These are phyloP conservation scores for thale cress (Arabidopsis thaliana) DNA, from an alignment of 345 rosid genomes.

Conservation along the genomic window TAIR10.1 NC_003076.8:15270001-15270500, in stretches of 20 bases:
- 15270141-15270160: slow-evolving; percentile 87
- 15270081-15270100: slow-evolving; percentile 89
- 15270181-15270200: slow-evolving; percentile 94
- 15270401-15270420: slow-evolving; percentile 76
- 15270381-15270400: slow-evolving; percentile 86
- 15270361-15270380: slow-evolving; percentile 59
- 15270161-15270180: slow-evolving; percentile 99
- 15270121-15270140: slow-evolving; percentile 88
- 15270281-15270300: slow-evolving; percentile 99
- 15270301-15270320: slow-evolving; percentile 45
- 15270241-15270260: slow-evolving; percentile 94
- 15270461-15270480: neutral
- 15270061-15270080: slow-evolving; percentile 97
- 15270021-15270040: slow-evolving; percentile 15
- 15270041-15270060: slow-evolving; percentile 38
- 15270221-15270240: slow-evolving; percentile 94
- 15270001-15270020: neutral
- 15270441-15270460: neutral
- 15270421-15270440: slow-evolving; percentile 75
- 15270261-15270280: slow-evolving; percentile 89
- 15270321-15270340: slow-evolving; percentile 19
- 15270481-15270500: neutral
- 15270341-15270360: slow-evolving; percentile 2
- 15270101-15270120: slow-evolving; percentile 83
- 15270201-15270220: slow-evolving; percentile 77